These are phyloP conservation scores for Psilocybe subaeruginosa DNA, from an alignment of 768 basidiomycete species.

Conservation along the genomic window DNA sequence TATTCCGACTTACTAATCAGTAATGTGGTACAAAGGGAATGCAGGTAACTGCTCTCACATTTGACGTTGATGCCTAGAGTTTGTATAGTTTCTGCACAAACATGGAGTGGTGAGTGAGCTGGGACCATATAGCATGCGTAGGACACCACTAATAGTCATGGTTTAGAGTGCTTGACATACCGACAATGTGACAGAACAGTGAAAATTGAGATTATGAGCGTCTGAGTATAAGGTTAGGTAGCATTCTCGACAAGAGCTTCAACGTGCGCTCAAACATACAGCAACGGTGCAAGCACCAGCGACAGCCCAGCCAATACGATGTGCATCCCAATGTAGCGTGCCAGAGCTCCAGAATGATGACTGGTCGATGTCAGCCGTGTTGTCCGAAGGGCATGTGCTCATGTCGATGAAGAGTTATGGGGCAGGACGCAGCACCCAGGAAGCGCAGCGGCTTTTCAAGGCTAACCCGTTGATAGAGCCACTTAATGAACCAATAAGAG, in stretches of 20 bases:
- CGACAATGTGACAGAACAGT: constrained; percentile 65
- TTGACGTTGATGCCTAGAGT: constrained; percentile 76
- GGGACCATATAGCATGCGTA: background rate
- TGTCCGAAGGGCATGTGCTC: constrained; percentile 54
- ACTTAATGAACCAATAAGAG: too few species aligned
- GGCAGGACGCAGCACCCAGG: background rate
- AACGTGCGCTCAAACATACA: constrained; percentile 34
- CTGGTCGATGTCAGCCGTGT: constrained; percentile 53
- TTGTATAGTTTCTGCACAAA: constrained; percentile 65
- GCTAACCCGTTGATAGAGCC: too few species aligned
- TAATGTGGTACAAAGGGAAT: background rate
- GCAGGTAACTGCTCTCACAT: constrained; percentile 48
- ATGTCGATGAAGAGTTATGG: background rate
- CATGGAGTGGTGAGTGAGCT: background rate
- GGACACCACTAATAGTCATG: background rate
- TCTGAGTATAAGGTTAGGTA: constrained; percentile 37
- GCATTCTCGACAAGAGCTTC: background rate
- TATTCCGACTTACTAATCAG: constrained; percentile 24
- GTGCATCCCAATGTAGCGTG: constrained; percentile 56
- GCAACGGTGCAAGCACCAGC: constrained; percentile 63
- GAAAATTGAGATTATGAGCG: constrained; percentile 59
- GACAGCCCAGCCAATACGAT: constrained; percentile 75
- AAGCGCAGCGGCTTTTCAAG: too few species aligned
- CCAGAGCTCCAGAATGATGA: constrained; percentile 52
- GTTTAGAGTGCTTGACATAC: constrained; percentile 37